Evolutionary conservation across 2,329 filamentous ascomycete species (phyloP).

Genomic region (Penicillium palitans): DNA sequence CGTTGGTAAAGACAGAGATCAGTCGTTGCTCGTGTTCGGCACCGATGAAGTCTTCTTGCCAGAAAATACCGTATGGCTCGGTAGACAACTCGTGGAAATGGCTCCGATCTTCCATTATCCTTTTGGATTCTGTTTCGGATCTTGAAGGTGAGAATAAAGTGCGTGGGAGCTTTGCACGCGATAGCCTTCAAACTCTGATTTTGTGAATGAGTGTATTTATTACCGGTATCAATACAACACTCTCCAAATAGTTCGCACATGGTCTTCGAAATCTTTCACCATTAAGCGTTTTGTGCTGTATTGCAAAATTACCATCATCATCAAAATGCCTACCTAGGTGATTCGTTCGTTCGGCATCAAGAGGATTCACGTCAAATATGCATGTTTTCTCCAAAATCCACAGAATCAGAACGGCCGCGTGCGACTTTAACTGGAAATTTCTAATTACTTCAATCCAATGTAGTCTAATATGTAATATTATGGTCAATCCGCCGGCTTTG

Average conservation of each 20-base stretch:
- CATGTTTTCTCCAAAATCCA: neutral
- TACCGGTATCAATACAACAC: slow-evolving; percentile 1
- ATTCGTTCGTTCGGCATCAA: neutral
- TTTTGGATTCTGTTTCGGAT: neutral
- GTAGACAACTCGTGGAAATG: slow-evolving; percentile 29
- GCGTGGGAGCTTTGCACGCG: neutral
- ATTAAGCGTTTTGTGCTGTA: neutral
- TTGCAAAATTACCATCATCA: neutral
- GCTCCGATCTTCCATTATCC: neutral
- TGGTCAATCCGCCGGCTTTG: neutral
- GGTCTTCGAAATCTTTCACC: neutral
- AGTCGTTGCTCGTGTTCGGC: slow-evolving; percentile 49
- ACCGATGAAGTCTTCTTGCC: slow-evolving; percentile 52
- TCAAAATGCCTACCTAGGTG: neutral
- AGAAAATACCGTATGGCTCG: slow-evolving; percentile 33
- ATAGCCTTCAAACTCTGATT: slow-evolving; percentile 7
- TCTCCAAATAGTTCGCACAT: fast-evolving
- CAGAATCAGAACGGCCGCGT: neutral
- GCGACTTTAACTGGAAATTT: neutral
- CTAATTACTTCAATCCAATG: neutral
- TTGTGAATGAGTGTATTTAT: neutral
- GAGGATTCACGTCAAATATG: neutral
- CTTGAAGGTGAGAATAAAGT: neutral
- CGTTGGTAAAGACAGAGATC: slow-evolving; percentile 47
- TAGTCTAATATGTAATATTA: neutral